Conservation (phyloP, 208 protist genomes). For the Phytomonas francai region DNA sequence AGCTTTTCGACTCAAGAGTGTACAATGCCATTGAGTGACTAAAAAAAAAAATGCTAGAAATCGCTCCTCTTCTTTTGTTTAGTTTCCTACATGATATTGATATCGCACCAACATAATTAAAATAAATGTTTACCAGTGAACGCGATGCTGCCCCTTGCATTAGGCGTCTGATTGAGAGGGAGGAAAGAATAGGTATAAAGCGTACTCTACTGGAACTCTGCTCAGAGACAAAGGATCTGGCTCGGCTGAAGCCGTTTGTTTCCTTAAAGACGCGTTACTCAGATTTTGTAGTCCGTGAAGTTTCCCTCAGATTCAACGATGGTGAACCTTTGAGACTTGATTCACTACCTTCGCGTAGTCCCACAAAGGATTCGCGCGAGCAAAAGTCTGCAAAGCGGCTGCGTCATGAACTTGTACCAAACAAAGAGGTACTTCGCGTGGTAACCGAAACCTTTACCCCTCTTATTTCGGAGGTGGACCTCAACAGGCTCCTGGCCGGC, state of each 20-base stretch:
- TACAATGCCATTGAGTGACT: background rate
- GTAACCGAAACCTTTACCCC: constrained; percentile 17
- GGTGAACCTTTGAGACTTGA: constrained; percentile 58
- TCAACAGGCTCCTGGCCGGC: constrained; percentile 25
- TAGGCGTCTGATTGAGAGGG: constrained; percentile 19
- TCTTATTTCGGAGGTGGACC: constrained; percentile 36
- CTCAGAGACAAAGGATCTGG: background rate
- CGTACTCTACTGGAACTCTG: constrained; percentile 36
- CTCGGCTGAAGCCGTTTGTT: constrained; percentile 22
- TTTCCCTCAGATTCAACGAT: constrained; percentile 48
- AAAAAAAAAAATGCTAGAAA: background rate
- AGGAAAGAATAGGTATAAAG: constrained; percentile 51
- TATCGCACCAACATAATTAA: background rate
- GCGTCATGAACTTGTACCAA: background rate
- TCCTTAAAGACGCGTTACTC: constrained; percentile 80
- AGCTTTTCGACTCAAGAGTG: background rate
- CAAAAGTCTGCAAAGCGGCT: background rate
- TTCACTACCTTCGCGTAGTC: constrained; percentile 3
- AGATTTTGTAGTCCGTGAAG: constrained; percentile 85
- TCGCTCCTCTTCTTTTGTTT: background rate
- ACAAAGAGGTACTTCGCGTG: background rate
- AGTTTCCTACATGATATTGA: background rate
- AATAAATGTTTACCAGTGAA: background rate
- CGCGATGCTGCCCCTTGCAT: background rate
- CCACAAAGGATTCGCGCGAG: background rate